phyloP scores from a whole-genome alignment of 2,329 filamentous ascomycete genomes.

The Fusarium sterilihyphosum region DNA sequence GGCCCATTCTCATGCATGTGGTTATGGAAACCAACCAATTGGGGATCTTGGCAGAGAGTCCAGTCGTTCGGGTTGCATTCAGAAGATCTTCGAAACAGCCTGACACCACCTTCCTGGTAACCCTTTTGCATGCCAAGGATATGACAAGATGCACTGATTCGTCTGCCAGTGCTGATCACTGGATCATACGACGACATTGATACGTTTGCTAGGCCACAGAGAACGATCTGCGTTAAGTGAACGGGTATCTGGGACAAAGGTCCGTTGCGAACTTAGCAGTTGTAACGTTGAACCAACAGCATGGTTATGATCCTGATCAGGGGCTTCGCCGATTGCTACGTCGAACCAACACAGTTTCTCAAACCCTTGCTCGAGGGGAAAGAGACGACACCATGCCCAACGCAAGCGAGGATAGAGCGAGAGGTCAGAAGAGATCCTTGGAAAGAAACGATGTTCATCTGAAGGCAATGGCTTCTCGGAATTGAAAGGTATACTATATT shows the following conservation, averaged over 20 bases:
- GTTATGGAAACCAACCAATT: neutral
- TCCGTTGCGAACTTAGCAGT: neutral
- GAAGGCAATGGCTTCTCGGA: rapidly evolving
- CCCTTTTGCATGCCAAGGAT: neutral
- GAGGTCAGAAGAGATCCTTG: rapidly evolving
- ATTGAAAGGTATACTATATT: rapidly evolving
- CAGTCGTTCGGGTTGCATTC: neutral
- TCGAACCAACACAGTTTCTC: neutral
- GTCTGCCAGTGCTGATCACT: neutral
- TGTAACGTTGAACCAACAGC: neutral
- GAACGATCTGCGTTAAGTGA: neutral
- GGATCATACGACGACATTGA: neutral
- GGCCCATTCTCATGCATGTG: neutral
- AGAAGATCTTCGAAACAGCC: neutral
- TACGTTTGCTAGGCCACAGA: neutral
- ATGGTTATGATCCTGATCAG: neutral
- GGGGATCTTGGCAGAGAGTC: neutral
- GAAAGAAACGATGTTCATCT: neutral
- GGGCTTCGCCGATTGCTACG: neutral
- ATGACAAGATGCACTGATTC: neutral
- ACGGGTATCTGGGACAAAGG: neutral
- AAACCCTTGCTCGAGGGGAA: neutral
- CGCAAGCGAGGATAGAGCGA: neutral
- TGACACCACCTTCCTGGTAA: neutral
- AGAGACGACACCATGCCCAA: neutral